Conservation (phyloP, 2,329 filamentous ascomycete genomes). For the Trichoderma brevicompactum region DNA sequence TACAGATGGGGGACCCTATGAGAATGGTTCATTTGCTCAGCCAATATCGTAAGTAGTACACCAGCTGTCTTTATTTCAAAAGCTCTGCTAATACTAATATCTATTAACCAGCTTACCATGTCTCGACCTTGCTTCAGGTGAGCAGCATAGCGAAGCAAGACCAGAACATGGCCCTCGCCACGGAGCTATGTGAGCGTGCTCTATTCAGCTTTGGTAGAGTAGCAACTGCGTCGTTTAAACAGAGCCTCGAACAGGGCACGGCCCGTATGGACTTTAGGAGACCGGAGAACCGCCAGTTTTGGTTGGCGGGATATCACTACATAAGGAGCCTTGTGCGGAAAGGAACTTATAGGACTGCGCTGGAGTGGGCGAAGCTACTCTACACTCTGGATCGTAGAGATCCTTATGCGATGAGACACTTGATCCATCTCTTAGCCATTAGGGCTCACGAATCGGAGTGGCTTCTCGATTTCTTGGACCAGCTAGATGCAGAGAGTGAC, state of each 20-base stretch:
- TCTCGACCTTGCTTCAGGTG: conserved; percentile 91
- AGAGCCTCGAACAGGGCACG: conserved; percentile 74
- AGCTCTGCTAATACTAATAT: not conserved
- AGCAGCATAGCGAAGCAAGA: conserved; percentile 92
- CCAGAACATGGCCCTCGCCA: conserved; percentile 81
- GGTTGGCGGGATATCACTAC: conserved; percentile 87
- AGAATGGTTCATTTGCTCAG: conserved; percentile 74
- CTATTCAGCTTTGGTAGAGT: conserved; percentile 93
- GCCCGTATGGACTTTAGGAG: conserved; percentile 80
- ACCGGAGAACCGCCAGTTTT: conserved; percentile 90
- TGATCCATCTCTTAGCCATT: conserved; percentile 84
- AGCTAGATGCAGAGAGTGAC: conserved; percentile 43
- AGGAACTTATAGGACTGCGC: conserved; percentile 89
- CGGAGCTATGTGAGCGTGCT: conserved; percentile 86
- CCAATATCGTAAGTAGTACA: conserved; percentile 42
- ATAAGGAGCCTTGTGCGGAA: conserved; percentile 83
- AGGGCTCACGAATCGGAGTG: conserved; percentile 76
- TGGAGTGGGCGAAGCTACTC: conserved; percentile 91
- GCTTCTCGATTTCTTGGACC: conserved; percentile 70
- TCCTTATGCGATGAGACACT: conserved; percentile 79
- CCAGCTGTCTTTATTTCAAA: not conserved
- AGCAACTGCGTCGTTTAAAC: conserved; percentile 79
- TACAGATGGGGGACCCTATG: conserved; percentile 84
- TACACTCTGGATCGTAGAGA: conserved; percentile 76
- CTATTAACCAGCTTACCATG: conserved; percentile 73